These are phyloP conservation scores for Haberlea rhodopensis DNA, from an alignment of 257 asterid species.

Conservation along the genomic window DNA sequence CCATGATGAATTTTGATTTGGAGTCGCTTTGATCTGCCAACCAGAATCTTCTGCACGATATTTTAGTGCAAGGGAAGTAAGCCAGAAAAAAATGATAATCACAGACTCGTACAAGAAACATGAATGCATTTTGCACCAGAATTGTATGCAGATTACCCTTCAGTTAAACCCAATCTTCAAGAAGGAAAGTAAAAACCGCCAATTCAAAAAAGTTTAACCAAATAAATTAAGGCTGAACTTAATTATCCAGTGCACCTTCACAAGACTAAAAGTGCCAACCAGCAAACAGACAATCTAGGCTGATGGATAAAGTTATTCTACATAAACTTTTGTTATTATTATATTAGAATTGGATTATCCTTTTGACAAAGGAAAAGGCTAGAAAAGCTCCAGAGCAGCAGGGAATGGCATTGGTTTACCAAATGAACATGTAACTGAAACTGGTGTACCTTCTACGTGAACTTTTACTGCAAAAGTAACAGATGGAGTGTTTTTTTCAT, in stretches of 20 bases:
- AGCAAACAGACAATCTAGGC: conserved; percentile 16
- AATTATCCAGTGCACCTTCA: conserved; percentile 21
- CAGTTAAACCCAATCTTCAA: conserved; percentile 15
- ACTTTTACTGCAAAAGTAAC: conserved; percentile 1
- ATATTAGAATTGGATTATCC: not conserved
- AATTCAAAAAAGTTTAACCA: conserved; percentile 12
- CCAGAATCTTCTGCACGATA: conserved; percentile 47
- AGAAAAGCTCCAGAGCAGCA: not conserved
- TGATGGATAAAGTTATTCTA: not conserved
- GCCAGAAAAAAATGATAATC: conserved; percentile 13
- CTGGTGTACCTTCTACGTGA: not conserved
- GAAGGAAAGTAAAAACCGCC: conserved; percentile 14
- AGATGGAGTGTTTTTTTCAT: conserved; percentile 13
- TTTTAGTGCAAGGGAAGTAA: conserved; percentile 14
- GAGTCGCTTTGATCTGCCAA: conserved; percentile 51
- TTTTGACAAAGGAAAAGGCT: no score
- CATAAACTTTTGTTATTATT: not conserved
- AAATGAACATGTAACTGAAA: not conserved
- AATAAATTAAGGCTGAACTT: conserved; percentile 10
- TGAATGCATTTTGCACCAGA: conserved; percentile 7
- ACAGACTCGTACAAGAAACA: conserved; percentile 6
- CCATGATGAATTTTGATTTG: conserved; percentile 59
- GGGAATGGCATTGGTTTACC: not conserved
- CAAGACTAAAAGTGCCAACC: not conserved
- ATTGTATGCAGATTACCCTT: conserved; percentile 2